Evolutionary conservation across 805 yeast genomes (phyloP), one percentile per base, ranked within the genome.

Genomic region (Scheffersomyces stipitis): DNA sequence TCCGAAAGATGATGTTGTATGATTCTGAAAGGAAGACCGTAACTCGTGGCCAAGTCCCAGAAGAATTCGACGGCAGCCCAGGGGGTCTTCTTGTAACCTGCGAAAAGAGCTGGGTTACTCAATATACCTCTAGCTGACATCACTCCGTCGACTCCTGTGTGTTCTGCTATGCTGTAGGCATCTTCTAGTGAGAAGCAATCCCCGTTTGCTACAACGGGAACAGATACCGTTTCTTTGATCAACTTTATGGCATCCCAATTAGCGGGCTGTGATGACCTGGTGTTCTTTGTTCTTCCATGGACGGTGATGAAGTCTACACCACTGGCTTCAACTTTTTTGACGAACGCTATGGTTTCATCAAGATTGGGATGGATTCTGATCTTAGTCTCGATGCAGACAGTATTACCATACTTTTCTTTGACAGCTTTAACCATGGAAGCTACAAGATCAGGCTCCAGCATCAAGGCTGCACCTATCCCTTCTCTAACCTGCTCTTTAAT

Each of bases 141-240:
- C 5, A 93, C 85, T 5, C 98, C 99, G 56, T 87, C 93, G 28
- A 80, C 88, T 1, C 84, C 83, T 0, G 98, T 89, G 34, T 57
- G 56, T 9, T 74, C 64, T 0, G 78, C 77, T 18, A 91, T 90
- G 14, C 58, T 54, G 29, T 66, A 51, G n/a, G 85, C 82, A 55
- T 88, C 96, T 13, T 69, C 64, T 16, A 80, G 62, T 0, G 75
- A 55, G 52, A 84, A 84, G 52, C 96, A 90, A 60, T 93, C 98
- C n/a, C 99, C 99, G 54, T 93, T 93, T 2, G 98, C 96, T n/a
- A 93, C 83, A 1, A 93, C 89, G 0, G 97, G 98, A 0, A 83
- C 79, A 3, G 48, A 54, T 0, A 71, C 71, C n/a, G 68, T 61
- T 15, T 74, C 73, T 41, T 80, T 78, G 12, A 93, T 73, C 7